Base-by-base conservation (phyloP, 345 rosid species). In the Eutrema japonicum region DNA sequence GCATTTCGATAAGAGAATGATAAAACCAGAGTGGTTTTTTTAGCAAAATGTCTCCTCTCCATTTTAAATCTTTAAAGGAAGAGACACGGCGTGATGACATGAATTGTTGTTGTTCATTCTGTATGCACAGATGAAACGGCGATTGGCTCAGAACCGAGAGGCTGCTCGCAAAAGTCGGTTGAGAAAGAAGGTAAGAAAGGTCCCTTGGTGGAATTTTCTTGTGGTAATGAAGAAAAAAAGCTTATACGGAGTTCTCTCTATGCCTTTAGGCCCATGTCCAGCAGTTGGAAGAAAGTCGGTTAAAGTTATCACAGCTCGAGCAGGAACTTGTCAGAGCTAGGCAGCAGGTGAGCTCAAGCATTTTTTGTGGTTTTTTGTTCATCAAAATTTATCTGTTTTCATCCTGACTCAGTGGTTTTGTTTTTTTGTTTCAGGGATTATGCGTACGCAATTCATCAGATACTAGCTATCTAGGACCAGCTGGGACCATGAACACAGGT, bases 151-250 rank as follows among this genome's bases (percentile, higher is more conserved):
- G 84, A 95, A 95, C 78, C 89, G 98, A 37, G 99, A 95, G 78
- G 98, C 99, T 66, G 98, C 98, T 60, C 85, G 96, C 59, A 95
- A 95, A 83, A 95, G 99, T 69, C 96, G 97, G 43, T 62, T 92
- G 69, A 85, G 98, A 72, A 95, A 92, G 76, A 92, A 95, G 85
- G 99, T 95, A 74, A 61, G 49, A 16, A 35, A 11, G 6, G 32
- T 6, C 64, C 8, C 10, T 27, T 53, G 33, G 33, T 61, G 57
- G 35, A 11, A 7, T 60, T 52, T 60, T 42, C 64, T 60, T 68
- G 42, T 35, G 55, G 43, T 27, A 14, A 33, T 36, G 27, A 41
- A 29, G 46, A 18, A 38, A 16, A 45, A 22, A 50, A 14, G 37
- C 51, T 75, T 68, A 43, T 61, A 10, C 36, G 29, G 47, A 61